phyloP scores from a whole-genome alignment of 1,284 basidiomycete genomes.

The Pseudozyma thailandica region DNA sequence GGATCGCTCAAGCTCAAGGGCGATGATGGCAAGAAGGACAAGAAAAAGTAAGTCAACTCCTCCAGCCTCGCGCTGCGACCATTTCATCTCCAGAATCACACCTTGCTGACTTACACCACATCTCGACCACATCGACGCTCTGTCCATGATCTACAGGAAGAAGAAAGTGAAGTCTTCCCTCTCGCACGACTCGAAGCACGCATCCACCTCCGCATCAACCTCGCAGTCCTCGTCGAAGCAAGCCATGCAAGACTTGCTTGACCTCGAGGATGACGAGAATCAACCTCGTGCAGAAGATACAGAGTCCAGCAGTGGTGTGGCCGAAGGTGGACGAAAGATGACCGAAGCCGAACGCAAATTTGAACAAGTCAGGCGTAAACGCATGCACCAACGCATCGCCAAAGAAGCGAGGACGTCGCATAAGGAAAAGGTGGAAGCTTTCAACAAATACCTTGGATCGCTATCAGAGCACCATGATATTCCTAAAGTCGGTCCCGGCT shows the following conservation, averaged over 20 bases:
- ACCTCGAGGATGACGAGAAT: neutral
- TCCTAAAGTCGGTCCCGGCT: slow-evolving; percentile 76
- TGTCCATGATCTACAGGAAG: slow-evolving; percentile 36
- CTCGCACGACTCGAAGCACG: slow-evolving; percentile 20
- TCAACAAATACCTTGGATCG: slow-evolving; percentile 84
- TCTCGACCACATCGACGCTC: neutral
- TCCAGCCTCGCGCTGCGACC: neutral
- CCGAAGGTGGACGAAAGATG: slow-evolving; percentile 72
- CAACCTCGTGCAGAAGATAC: neutral
- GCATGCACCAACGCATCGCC: slow-evolving; percentile 81
- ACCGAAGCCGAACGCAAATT: slow-evolving; percentile 91
- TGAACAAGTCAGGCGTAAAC: slow-evolving; percentile 82
- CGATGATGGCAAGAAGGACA: slow-evolving; percentile 45
- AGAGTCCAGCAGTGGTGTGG: slow-evolving; percentile 58
- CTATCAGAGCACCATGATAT: slow-evolving; percentile 94
- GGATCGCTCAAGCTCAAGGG: slow-evolving; percentile 66
- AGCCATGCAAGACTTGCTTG: neutral
- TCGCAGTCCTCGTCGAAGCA: slow-evolving; percentile 17
- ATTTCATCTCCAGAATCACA: slow-evolving; percentile 1
- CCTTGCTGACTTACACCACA: neutral
- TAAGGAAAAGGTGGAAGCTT: slow-evolving; percentile 90
- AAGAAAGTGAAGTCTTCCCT: slow-evolving; percentile 54
- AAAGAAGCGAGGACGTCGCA: slow-evolving; percentile 87
- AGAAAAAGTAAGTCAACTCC: slow-evolving; percentile 34
- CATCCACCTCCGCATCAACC: slow-evolving; percentile 12